phyloP scores from a whole-genome alignment of 352 stramenopile species.

The Phytophthora pseudosyringae region DNA sequence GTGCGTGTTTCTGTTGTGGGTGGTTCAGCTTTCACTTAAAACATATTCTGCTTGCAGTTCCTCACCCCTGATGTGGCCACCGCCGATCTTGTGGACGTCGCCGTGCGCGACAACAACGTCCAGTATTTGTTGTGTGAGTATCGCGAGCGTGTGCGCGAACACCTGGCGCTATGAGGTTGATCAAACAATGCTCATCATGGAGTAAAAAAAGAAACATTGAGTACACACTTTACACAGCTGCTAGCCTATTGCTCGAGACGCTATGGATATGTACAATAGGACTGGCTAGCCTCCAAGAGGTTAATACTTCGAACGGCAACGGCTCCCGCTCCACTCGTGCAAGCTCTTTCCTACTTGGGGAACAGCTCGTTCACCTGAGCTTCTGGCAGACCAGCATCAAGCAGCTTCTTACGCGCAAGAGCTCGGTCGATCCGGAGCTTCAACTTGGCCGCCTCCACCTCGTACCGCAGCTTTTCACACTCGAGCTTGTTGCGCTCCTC shows the following conservation, averaged over 20 bases:
- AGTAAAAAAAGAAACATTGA: constrained; percentile 10
- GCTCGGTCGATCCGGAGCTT: constrained; percentile 59
- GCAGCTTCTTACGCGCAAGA: constrained; percentile 58
- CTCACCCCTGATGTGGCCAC: constrained; percentile 24
- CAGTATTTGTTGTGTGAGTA: constrained; percentile 69
- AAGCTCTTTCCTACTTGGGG: constrained; percentile 16
- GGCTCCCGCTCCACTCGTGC: background rate
- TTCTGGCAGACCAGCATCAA: constrained; percentile 52
- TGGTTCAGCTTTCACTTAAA: constrained; percentile 6
- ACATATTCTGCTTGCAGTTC: constrained; percentile 7
- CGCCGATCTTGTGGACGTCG: constrained; percentile 58
- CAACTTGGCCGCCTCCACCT: constrained; percentile 60
- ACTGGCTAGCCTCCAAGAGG: no score
- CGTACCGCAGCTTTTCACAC: constrained; percentile 67
- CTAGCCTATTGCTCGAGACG: background rate
- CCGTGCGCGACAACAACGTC: constrained; percentile 65
- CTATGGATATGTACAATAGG: background rate
- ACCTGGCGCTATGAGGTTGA: constrained; percentile 14
- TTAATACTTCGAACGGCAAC: background rate
- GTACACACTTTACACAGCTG: constrained; percentile 28
- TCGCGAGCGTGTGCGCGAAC: constrained; percentile 50
- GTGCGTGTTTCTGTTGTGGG: background rate
- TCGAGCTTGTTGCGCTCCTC: constrained; percentile 67
- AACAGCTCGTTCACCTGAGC: constrained; percentile 47
- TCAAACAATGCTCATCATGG: background rate